phyloP scores from a whole-genome alignment of 2,329 filamentous ascomycete species.

The Ceratocystis alfenasii region DNA sequence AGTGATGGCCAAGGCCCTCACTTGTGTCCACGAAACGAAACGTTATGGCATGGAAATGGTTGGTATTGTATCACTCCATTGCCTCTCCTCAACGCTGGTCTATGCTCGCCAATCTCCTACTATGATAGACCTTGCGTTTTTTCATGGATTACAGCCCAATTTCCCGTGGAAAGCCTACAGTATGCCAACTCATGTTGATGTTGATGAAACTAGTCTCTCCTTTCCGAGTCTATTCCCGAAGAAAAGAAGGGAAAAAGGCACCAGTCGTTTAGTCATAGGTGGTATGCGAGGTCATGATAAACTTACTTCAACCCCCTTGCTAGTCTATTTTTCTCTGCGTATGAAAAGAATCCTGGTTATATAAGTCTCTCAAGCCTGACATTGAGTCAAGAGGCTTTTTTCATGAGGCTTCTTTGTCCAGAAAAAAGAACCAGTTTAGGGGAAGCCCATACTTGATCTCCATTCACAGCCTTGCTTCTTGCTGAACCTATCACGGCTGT shows the following conservation, averaged over 20 bases:
- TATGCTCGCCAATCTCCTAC: neutral
- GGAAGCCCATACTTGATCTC: neutral
- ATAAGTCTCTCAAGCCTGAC: neutral
- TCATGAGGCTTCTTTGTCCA: neutral
- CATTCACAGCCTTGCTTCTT: neutral
- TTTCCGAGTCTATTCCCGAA: neutral
- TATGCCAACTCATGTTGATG: constrained; percentile 6
- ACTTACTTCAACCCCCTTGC: neutral
- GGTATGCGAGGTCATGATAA: neutral
- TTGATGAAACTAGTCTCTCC: neutral
- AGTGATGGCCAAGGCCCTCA: constrained; percentile 2
- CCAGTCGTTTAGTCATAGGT: neutral
- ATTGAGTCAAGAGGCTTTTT: neutral
- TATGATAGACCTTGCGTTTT: neutral
- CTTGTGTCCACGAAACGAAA: neutral
- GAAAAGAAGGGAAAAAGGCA: neutral
- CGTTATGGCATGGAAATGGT: neutral
- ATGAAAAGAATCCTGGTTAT: neutral
- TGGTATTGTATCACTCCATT: neutral
- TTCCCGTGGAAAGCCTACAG: neutral
- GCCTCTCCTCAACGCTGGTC: neutral
- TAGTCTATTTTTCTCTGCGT: neutral
- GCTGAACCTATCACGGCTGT: neutral
- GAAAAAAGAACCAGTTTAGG: neutral
- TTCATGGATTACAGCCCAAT: neutral